Conservation (phyloP, 192 early-diverging fungal genomes). For the Umbelopsis isabellina region DNA sequence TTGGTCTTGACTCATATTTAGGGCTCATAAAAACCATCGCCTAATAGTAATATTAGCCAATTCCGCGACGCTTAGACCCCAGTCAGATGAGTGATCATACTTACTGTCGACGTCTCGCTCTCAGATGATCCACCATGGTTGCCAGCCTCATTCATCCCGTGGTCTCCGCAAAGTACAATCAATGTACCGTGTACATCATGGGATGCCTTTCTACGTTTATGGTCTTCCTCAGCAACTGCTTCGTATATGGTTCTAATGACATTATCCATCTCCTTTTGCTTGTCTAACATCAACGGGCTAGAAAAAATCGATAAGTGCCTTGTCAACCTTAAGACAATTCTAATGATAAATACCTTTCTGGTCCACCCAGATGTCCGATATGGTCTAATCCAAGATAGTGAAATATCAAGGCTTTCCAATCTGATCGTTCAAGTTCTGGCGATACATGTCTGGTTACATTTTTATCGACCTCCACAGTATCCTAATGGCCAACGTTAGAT, state of each 20-base stretch:
- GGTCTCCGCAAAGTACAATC: conserved; percentile 80
- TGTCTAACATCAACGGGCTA: conserved; percentile 72
- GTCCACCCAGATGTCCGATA: conserved; percentile 76
- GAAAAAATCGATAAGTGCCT: neutral
- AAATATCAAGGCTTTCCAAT: conserved; percentile 76
- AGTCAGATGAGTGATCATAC: neutral
- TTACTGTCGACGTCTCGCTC: conserved; percentile 57
- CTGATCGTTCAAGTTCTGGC: conserved; percentile 54
- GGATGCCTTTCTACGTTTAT: conserved; percentile 37
- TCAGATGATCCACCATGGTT: conserved; percentile 63
- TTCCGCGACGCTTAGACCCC: neutral
- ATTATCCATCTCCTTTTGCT: conserved; percentile 79
- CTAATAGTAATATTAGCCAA: conserved; percentile 24
- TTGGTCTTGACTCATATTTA: conserved; percentile 35
- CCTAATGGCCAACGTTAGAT: conserved; percentile 57
- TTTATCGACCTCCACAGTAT: conserved; percentile 75
- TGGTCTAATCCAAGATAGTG: conserved; percentile 87
- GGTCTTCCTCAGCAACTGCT: conserved; percentile 49
- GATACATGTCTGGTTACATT: conserved; percentile 73
- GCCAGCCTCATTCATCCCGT: conserved; percentile 82
- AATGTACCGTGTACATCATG: conserved; percentile 59
- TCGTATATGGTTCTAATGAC: conserved; percentile 61
- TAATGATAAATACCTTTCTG: conserved; percentile 37
- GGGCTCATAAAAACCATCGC: conserved; percentile 54
- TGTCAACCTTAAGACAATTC: neutral